Percentiles rank a stretch among this genome's conserved stretches.
Evolutionary conservation across 2,329 filamentous ascomycete genomes (phyloP).

Genomic region (Eutypa lata): DNA sequence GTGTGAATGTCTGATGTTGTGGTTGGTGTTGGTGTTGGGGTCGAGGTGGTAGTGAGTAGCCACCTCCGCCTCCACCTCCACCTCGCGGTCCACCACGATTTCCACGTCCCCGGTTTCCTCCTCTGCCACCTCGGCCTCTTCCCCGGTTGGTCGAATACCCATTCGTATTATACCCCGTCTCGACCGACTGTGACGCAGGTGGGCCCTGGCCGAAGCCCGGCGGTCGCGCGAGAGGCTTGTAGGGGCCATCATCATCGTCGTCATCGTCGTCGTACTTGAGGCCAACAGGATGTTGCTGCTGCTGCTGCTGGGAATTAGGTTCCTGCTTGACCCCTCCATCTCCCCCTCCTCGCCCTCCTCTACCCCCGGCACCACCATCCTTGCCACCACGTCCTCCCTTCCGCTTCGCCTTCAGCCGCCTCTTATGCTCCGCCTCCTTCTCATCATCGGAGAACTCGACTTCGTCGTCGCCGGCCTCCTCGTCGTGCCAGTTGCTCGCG

Average conservation of each 20-base stretch:
- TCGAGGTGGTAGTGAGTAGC: constrained; percentile 37
- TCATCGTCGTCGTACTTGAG: constrained; percentile 68
- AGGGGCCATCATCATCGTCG: constrained; percentile 62
- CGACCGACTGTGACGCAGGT: constrained; percentile 36
- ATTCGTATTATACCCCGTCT: constrained; percentile 39
- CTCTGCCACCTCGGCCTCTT: constrained; percentile 45
- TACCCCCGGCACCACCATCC: constrained; percentile 30
- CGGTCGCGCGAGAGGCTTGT: constrained; percentile 68
- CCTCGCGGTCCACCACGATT: constrained; percentile 40
- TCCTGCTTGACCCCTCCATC: constrained; percentile 35
- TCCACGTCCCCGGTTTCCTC: constrained; percentile 37
- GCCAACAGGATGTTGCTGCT: constrained; percentile 35
- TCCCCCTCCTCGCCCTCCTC: constrained; percentile 30
- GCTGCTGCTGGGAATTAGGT: no score
- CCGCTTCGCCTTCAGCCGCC: constrained; percentile 64
- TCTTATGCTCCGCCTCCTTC: constrained; percentile 80
- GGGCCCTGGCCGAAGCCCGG: constrained; percentile 54
- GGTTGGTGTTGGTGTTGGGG: constrained; percentile 33
- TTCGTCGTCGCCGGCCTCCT: constrained; percentile 82
- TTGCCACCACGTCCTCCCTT: constrained; percentile 38
- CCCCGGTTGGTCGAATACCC: constrained; percentile 31
- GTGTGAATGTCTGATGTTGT: constrained; percentile 28
- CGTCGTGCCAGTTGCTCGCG: constrained; percentile 91
- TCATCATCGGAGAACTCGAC: constrained; percentile 97
- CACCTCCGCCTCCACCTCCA: constrained; percentile 26